Conservation (phyloP, 805 yeast species). For the Vanderwaltozyma verrucispora region DNA sequence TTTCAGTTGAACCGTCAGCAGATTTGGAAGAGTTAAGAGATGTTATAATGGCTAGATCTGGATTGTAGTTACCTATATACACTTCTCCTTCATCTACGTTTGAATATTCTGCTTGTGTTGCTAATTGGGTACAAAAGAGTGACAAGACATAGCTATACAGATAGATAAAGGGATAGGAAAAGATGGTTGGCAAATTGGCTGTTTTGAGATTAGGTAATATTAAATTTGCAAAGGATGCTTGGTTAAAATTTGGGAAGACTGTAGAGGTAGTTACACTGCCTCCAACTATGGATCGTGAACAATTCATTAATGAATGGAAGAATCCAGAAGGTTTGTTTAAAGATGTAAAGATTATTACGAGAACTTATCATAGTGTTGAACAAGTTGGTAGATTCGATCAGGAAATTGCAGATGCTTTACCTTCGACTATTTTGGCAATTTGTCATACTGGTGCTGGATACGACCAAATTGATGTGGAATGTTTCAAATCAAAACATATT, state of each 20-base stretch:
- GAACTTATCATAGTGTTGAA: slow-evolving; percentile 44
- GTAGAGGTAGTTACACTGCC: slow-evolving; percentile 39
- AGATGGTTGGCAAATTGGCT: slow-evolving; percentile 34
- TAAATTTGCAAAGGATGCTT: slow-evolving; percentile 50
- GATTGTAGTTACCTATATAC: too few species aligned
- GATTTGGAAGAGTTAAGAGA: too few species aligned
- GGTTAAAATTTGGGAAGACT: slow-evolving; percentile 43
- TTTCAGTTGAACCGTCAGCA: too few species aligned
- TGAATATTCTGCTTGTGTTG: too few species aligned
- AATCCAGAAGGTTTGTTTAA: slow-evolving; percentile 27
- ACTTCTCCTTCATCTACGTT: too few species aligned
- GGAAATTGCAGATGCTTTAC: slow-evolving; percentile 47
- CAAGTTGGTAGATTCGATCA: slow-evolving; percentile 57
- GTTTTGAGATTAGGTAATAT: slow-evolving; percentile 58
- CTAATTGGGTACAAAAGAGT: too few species aligned
- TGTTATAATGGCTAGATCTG: too few species aligned
- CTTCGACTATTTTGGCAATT: slow-evolving; percentile 41
- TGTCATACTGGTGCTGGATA: slow-evolving; percentile 69
- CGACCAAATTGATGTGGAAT: slow-evolving; percentile 55
- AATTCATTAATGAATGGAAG: slow-evolving; percentile 23
- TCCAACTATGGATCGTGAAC: slow-evolving; percentile 31
- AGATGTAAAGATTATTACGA: slow-evolving; percentile 30
- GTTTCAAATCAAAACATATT: slow-evolving; percentile 40
- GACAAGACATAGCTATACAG: too few species aligned
- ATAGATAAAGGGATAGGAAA: too few species aligned